Conservation (phyloP, 2,329 filamentous ascomycete genomes). For the Claviceps quebecensis region DNA sequence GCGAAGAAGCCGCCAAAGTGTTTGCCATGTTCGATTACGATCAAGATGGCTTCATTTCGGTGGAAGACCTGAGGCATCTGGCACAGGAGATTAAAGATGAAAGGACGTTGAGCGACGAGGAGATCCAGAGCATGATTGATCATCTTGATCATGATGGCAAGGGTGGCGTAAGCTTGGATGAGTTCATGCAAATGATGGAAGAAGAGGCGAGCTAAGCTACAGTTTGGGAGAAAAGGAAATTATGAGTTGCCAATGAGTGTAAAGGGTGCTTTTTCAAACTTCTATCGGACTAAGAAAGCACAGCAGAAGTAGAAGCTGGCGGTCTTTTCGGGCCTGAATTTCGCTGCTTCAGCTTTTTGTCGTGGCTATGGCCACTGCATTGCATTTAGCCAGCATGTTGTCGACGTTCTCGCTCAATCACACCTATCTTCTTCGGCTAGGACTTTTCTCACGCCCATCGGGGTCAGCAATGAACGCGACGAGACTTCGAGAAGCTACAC, state of each 20-base stretch:
- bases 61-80: conserved; percentile 77
- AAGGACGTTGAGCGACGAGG: conserved; percentile 72
- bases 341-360: neutral
- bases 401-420: neutral
- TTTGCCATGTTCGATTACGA: conserved; percentile 91
- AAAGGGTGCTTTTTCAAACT: neutral
- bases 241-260: neutral
- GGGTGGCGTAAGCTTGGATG: conserved; percentile 57
- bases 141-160: conserved; percentile 94
- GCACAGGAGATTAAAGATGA: conserved; percentile 79
- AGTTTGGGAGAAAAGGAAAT: neutral
- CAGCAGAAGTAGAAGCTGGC: neutral
- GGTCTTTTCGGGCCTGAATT: neutral
- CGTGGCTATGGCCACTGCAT: neutral
- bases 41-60: conserved; percentile 76
- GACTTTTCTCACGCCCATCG: no score
- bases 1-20: conserved; percentile 80
- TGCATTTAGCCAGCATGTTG: neutral
- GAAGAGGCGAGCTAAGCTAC: conserved; percentile 23
- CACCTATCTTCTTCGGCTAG: neutral
- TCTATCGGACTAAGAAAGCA: neutral
- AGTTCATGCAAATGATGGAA: conserved; percentile 52
- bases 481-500: neutral
- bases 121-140: conserved; percentile 91
- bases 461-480: no score